Base-by-base conservation (phyloP, 805 yeast genomes). In the Lachancea mirantina region DNA sequence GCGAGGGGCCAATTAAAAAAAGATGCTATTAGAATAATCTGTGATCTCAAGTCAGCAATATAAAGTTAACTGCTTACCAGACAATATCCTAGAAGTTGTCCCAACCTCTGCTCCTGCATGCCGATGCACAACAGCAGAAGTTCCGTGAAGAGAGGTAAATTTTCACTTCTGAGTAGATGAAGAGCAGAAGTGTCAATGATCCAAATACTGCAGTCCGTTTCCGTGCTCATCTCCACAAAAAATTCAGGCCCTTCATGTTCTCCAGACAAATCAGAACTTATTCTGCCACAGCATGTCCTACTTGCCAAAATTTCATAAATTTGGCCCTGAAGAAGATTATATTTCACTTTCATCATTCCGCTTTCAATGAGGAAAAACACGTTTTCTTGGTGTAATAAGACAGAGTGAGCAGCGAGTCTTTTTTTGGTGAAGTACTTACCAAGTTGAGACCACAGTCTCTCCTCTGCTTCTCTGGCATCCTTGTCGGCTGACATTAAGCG, bases 1-100 rank as follows among this genome's bases (percentile, higher is more conserved):
- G n/a, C n/a, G n/a, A n/a, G n/a, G n/a, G n/a, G n/a, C n/a, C n/a
- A n/a, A n/a, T n/a, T n/a, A n/a, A n/a, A n/a, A n/a, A n/a, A n/a
- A n/a, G n/a, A n/a, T n/a, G n/a, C n/a, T n/a, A n/a, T n/a, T n/a
- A n/a, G n/a, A n/a, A 18, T 17, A 19, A 11, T 19, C 11, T 13
- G 24, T 17, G n/a, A 19, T 19, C 7, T 3, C n/a, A n/a, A n/a
- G n/a, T n/a, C n/a, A n/a, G n/a, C 7, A 4, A 3, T n/a, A n/a
- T n/a, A n/a, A n/a, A 19, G 16, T 45, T 47, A 72, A 8, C 76
- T 68, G 25, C 83, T 67, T 3, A 84, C 75, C 31, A 84, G 64
- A 15, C 87, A 70, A 51, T 82, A 84, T 3, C 92, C 84, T 3
- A 89, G 71, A 43, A 85, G 63, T 17, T 83, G 73, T 39, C 77